Conservation (phyloP, 257 asterid species). For the Ilex aquifolium region DNA sequence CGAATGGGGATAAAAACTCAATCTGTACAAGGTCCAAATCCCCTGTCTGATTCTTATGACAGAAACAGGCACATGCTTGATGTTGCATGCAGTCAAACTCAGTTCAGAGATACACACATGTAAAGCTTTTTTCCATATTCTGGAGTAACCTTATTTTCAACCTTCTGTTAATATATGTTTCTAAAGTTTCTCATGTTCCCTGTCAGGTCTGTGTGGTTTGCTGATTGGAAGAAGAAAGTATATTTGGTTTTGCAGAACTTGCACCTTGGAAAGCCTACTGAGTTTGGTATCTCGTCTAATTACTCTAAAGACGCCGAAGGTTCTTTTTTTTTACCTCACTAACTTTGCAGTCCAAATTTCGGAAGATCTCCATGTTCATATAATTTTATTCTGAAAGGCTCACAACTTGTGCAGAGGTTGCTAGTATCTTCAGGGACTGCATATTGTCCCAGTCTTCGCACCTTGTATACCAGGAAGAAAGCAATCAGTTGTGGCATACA, state of each 20-base stretch:
- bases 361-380: not conserved
- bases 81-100: slow-evolving; percentile 35
- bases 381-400: not conserved
- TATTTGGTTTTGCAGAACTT: slow-evolving; percentile 18
- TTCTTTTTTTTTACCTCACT: slow-evolving; percentile 10
- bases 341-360: not conserved
- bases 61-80: slow-evolving; percentile 43
- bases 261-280: slow-evolving; percentile 14
- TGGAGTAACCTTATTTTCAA: not conserved
- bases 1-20: slow-evolving; percentile 29
- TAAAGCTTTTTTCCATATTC: slow-evolving; percentile 14
- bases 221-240: slow-evolving; percentile 54
- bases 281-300: slow-evolving; percentile 21
- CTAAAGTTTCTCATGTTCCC: slow-evolving; percentile 3
- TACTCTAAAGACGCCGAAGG: slow-evolving; percentile 22
- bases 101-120: slow-evolving; percentile 48
- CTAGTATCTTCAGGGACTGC: slow-evolving; percentile 25
- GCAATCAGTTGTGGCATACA: slow-evolving; percentile 47
- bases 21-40: slow-evolving; percentile 24
- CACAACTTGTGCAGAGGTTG: slow-evolving; percentile 30
- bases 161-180: not conserved
- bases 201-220: slow-evolving; percentile 52
- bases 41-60: slow-evolving; percentile 41
- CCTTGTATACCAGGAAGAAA: slow-evolving; percentile 39
- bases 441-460: slow-evolving; percentile 35